Percentiles rank a stretch among this genome's conserved stretches.
Evolutionary conservation across 306 rosid genomes (phyloP).

Genomic region (Ammopiptanthus mongolicus): DNA sequence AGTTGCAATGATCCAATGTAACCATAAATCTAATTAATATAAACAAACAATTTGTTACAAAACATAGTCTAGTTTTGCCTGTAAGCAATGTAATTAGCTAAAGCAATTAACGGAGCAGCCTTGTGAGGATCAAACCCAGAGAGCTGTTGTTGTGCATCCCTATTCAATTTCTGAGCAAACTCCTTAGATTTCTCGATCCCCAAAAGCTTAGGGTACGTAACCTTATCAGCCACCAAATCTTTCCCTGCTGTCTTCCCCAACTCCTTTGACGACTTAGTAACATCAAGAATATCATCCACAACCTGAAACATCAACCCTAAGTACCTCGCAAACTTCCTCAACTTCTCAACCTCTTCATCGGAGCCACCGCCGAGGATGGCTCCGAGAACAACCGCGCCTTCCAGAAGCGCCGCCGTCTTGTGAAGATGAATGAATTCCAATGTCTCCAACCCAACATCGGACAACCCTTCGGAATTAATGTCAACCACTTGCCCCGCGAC

Average conservation of each 20-base stretch:
- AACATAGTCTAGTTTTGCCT: slow-evolving; percentile 49
- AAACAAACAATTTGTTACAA: slow-evolving; percentile 5
- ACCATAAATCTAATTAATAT: not conserved
- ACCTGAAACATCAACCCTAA: slow-evolving; percentile 81
- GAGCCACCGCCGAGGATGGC: slow-evolving; percentile 73
- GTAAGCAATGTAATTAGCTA: slow-evolving; percentile 68
- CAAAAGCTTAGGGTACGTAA: slow-evolving; percentile 75
- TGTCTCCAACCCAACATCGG: slow-evolving; percentile 54
- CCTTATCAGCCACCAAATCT: slow-evolving; percentile 76
- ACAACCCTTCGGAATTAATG: slow-evolving; percentile 48
- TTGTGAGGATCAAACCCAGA: slow-evolving; percentile 51
- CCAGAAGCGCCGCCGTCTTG: slow-evolving; percentile 67
- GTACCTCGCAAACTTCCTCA: slow-evolving; percentile 59
- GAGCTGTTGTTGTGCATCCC: slow-evolving; percentile 57
- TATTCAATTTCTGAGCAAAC: slow-evolving; percentile 60
- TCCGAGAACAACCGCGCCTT: slow-evolving; percentile 62
- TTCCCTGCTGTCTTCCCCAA: slow-evolving; percentile 88
- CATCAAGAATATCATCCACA: slow-evolving; percentile 83
- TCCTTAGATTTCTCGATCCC: slow-evolving; percentile 72
- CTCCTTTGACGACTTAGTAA: slow-evolving; percentile 69
- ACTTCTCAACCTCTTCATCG: slow-evolving; percentile 47
- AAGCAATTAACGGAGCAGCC: slow-evolving; percentile 71
- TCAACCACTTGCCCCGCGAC: slow-evolving; percentile 83
- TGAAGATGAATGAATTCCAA: slow-evolving; percentile 70
- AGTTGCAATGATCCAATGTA: not conserved